These are phyloP conservation scores for Phytophthora hybrid DNA, from an alignment of 352 stramenopile genomes.

Conservation along the genomic window DNA sequence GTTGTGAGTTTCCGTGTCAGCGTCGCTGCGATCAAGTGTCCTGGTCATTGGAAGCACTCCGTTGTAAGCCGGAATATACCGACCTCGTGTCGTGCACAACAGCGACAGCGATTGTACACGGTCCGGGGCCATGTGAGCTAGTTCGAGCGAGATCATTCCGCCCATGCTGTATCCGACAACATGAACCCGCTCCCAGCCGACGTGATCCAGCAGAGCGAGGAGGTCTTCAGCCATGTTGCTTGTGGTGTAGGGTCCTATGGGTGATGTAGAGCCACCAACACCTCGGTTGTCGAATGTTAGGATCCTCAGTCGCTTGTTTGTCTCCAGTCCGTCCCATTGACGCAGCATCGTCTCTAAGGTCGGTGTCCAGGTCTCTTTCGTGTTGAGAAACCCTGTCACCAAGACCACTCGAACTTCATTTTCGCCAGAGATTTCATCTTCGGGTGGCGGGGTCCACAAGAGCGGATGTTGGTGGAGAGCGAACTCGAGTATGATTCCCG, in stretches of 20 bases:
- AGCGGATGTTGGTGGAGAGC: slow-evolving; percentile 43
- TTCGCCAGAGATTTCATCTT: background rate
- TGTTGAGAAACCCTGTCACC: slow-evolving; percentile 54
- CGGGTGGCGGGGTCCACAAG: slow-evolving; percentile 3
- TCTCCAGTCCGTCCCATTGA: slow-evolving; percentile 32
- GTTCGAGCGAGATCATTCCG: slow-evolving; percentile 61
- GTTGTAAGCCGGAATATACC: slow-evolving; percentile 44
- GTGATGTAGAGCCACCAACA: slow-evolving; percentile 47
- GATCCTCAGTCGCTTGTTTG: slow-evolving; percentile 34
- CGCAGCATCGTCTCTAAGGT: slow-evolving; percentile 46
- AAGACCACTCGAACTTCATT: slow-evolving; percentile 43
- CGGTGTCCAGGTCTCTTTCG: slow-evolving; percentile 53
- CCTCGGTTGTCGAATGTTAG: slow-evolving; percentile 59
- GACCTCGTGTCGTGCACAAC: slow-evolving; percentile 48
- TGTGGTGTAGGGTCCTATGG: slow-evolving; percentile 49
- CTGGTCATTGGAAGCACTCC: slow-evolving; percentile 39
- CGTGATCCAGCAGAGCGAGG: slow-evolving; percentile 50
- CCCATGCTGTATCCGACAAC: slow-evolving; percentile 59
- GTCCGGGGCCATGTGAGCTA: slow-evolving; percentile 39
- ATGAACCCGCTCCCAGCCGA: slow-evolving; percentile 49
- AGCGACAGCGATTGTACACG: slow-evolving; percentile 53
- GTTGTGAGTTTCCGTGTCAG: slow-evolving; percentile 42
- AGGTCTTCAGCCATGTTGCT: slow-evolving; percentile 53
- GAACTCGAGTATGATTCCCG: slow-evolving; percentile 52
- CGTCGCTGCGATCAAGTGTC: slow-evolving; percentile 37